Evolutionary conservation across 2,329 filamentous ascomycete species (phyloP).

Genomic region (Neofusicoccum laricinum): DNA sequence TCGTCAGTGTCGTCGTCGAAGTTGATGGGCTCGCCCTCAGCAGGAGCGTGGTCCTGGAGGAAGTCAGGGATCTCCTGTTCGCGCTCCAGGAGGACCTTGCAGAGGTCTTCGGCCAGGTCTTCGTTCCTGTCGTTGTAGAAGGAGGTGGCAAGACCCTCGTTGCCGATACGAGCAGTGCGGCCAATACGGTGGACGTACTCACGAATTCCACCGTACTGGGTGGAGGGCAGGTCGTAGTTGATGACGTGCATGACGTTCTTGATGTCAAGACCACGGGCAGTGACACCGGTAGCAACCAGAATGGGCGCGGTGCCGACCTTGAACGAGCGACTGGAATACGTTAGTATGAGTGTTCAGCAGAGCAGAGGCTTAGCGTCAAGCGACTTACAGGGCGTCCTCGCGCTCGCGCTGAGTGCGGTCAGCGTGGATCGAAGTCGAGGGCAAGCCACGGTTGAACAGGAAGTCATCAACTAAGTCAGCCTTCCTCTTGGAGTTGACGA

Average conservation of each 20-base stretch:
- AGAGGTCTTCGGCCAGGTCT: slow-evolving; percentile 68
- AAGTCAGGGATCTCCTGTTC: slow-evolving; percentile 80
- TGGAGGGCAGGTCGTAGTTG: slow-evolving; percentile 83
- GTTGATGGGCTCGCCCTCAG: slow-evolving; percentile 48
- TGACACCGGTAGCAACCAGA: slow-evolving; percentile 80
- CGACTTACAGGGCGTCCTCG: slow-evolving; percentile 78
- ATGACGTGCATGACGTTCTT: slow-evolving; percentile 85
- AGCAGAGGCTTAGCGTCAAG: no score
- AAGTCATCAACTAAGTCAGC: slow-evolving; percentile 87
- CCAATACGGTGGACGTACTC: slow-evolving; percentile 96
- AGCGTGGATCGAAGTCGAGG: slow-evolving; percentile 82
- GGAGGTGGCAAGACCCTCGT: slow-evolving; percentile 79
- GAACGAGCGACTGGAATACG: slow-evolving; percentile 63
- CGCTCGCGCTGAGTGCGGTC: slow-evolving; percentile 87
- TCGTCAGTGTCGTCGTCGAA: slow-evolving; percentile 53
- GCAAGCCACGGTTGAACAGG: slow-evolving; percentile 74
- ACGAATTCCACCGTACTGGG: slow-evolving; percentile 77
- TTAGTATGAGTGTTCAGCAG: no score
- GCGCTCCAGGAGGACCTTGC: slow-evolving; percentile 78
- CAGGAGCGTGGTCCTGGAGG: slow-evolving; percentile 62
- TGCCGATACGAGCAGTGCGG: slow-evolving; percentile 90
- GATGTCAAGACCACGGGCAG: slow-evolving; percentile 85
- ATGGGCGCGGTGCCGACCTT: slow-evolving; percentile 72
- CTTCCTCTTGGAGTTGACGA: slow-evolving; percentile 76
- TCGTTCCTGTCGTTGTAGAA: slow-evolving; percentile 82